These are phyloP conservation scores for Micromonas commoda DNA, from an alignment of 139 green algal species.

Conservation along the genomic window DNA sequence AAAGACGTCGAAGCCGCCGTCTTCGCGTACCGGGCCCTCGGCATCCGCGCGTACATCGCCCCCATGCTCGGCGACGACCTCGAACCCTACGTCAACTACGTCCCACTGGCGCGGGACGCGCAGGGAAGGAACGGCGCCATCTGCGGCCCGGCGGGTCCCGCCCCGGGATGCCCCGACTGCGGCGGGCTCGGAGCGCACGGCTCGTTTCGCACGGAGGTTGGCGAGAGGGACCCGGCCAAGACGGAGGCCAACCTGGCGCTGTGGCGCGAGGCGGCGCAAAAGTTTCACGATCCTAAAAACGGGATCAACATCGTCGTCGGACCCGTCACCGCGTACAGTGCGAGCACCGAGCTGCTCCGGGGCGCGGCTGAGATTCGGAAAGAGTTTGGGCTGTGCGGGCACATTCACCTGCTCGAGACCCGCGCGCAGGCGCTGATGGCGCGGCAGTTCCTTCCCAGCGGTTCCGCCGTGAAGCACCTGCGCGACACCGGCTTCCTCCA, in stretches of 20 bases:
- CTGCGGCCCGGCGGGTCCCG: conserved; percentile 28
- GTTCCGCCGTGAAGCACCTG: conserved; percentile 31
- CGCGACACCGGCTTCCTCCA: conserved; percentile 28
- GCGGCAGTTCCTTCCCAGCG: conserved; percentile 9
- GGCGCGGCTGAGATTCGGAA: conserved; percentile 9
- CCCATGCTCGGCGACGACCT: conserved; percentile 14
- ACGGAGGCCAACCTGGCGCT: conserved; percentile 26
- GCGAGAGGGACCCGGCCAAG: conserved; percentile 3
- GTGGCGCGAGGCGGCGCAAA: conserved; percentile 30
- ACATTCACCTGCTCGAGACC: conserved; percentile 36
- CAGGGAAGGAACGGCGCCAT: too few species aligned
- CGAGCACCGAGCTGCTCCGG: conserved; percentile 21
- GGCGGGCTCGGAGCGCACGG: conserved; percentile 4
- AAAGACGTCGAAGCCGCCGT: conserved; percentile 36
- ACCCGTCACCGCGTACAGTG: conserved; percentile 31
- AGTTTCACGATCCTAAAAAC: conserved; percentile 32
- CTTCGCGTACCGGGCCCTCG: conserved; percentile 31
- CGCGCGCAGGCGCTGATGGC: conserved; percentile 25
- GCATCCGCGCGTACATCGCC: conserved; percentile 34
- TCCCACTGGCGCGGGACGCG: conserved; percentile 29
- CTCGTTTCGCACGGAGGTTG: conserved; percentile 7
- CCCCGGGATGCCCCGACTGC: background rate
- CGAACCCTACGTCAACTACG: conserved; percentile 16
- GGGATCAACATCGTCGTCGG: conserved; percentile 38
- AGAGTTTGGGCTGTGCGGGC: conserved; percentile 28